Conservation (phyloP, 2,329 filamentous ascomycete species). For the Scopulariopsis brevicaulis region DNA sequence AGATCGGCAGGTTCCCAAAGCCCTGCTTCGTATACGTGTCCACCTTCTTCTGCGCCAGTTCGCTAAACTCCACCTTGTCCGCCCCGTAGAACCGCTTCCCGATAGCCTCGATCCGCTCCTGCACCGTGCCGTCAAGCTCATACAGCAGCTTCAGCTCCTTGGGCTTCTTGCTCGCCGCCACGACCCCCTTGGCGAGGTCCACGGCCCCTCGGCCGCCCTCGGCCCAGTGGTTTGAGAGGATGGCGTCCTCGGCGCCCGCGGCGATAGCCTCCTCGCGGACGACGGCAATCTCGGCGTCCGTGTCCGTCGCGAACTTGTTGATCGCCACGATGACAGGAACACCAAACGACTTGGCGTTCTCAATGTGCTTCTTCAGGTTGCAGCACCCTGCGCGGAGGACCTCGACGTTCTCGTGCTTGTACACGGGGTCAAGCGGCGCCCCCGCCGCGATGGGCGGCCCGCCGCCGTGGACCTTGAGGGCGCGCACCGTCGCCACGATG, state of each 20-base stretch:
- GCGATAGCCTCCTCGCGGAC: conserved; percentile 84
- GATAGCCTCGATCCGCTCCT: conserved; percentile 85
- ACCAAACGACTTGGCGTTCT: conserved; percentile 80
- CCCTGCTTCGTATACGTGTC: conserved; percentile 90
- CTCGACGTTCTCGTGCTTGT: conserved; percentile 88
- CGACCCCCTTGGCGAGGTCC: conserved; percentile 77
- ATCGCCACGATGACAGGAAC: conserved; percentile 93
- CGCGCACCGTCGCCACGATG: conserved; percentile 88
- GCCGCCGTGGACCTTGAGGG: conserved; percentile 92
- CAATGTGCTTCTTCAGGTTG: conserved; percentile 91
- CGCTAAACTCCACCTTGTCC: conserved; percentile 78
- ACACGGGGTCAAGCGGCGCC: conserved; percentile 73
- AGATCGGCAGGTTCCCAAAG: conserved; percentile 87
- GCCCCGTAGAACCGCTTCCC: conserved; percentile 93
- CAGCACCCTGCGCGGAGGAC: conserved; percentile 82
- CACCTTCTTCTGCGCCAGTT: conserved; percentile 90
- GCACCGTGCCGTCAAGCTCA: conserved; percentile 63
- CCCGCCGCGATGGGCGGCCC: conserved; percentile 89
- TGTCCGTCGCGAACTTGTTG: conserved; percentile 93
- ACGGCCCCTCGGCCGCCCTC: conserved; percentile 86
- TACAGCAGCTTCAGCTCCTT: conserved; percentile 88
- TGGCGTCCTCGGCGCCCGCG: conserved; percentile 87
- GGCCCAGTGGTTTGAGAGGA: conserved; percentile 93
- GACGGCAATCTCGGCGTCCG: conserved; percentile 79
- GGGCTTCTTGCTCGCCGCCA: conserved; percentile 70